phyloP scores from a whole-genome alignment of 768 basidiomycete species.

The Phanerodontia chrysosporium region DNA sequence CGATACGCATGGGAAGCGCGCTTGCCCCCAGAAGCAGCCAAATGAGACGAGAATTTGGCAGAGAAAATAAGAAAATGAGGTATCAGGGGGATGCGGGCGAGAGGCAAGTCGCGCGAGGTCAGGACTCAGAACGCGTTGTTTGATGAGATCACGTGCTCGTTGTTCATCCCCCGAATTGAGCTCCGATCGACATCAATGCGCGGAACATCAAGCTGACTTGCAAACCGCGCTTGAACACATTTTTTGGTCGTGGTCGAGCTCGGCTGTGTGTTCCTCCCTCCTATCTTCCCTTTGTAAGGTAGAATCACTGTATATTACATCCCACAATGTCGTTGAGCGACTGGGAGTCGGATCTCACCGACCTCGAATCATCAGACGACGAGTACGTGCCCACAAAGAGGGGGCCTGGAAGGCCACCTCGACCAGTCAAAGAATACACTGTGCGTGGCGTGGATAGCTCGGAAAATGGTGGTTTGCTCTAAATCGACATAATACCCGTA shows the following conservation, averaged over 20 bases:
- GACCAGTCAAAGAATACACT: slow-evolving; percentile 25
- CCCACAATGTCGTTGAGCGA: slow-evolving; percentile 12
- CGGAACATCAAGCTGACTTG: neutral
- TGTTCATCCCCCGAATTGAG: neutral
- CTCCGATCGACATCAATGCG: neutral
- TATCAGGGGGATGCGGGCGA: too few species aligned
- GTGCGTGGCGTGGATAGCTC: slow-evolving; percentile 5
- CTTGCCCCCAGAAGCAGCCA: neutral
- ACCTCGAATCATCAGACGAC: slow-evolving; percentile 36
- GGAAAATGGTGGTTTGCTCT: neutral
- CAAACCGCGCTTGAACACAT: neutral
- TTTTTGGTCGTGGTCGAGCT: neutral
- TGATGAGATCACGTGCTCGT: slow-evolving; percentile 8
- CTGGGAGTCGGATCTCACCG: slow-evolving; percentile 43
- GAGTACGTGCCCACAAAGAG: slow-evolving; percentile 26
- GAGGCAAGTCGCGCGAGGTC: neutral
- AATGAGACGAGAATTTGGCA: too few species aligned
- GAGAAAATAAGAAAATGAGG: too few species aligned
- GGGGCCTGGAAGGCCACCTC: slow-evolving; percentile 20
- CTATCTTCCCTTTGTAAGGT: neutral
- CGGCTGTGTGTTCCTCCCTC: neutral
- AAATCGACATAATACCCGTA: slow-evolving; percentile 11
- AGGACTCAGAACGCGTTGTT: slow-evolving; percentile 9
- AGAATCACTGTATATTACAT: neutral
- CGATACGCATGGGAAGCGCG: slow-evolving; percentile 70